Evolutionary conservation across 345 rosid genomes (phyloP).

Genomic region (Psidium friedrichsthalianum): DNA sequence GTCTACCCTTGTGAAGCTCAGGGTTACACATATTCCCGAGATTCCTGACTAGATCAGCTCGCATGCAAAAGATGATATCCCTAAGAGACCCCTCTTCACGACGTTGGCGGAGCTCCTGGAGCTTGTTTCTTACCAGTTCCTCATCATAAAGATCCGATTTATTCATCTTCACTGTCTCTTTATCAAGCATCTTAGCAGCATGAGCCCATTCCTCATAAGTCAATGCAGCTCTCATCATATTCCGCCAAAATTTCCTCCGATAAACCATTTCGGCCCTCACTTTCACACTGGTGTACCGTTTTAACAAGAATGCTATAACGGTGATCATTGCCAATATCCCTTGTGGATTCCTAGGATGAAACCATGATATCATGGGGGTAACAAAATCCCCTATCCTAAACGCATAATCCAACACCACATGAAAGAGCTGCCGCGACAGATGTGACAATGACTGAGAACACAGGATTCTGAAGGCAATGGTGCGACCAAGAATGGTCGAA

Average conservation of each 20-base stretch:
- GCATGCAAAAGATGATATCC: conserved; percentile 93
- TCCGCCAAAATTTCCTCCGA: conserved; percentile 94
- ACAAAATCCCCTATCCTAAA: conserved; percentile 28
- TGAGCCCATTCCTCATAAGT: conserved; percentile 98
- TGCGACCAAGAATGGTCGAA: conserved; percentile 62
- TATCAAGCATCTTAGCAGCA: conserved; percentile 96
- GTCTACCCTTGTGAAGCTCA: conserved; percentile 94
- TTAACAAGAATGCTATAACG: conserved; percentile 65
- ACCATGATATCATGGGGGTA: conserved; percentile 63
- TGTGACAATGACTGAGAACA: conserved; percentile 69
- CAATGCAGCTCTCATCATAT: conserved; percentile 89
- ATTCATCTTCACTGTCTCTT: conserved; percentile 65
- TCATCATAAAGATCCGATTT: conserved; percentile 74
- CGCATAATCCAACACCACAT: conserved; percentile 22
- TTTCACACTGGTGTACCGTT: conserved; percentile 73
- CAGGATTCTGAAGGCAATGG: conserved; percentile 72
- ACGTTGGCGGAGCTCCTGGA: conserved; percentile 71
- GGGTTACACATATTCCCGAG: conserved; percentile 98
- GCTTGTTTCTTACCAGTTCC: conserved; percentile 82
- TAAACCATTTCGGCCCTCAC: conserved; percentile 84
- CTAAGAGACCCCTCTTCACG: conserved; percentile 83
- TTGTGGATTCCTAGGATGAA: conserved; percentile 91
- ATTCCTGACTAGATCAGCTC: conserved; percentile 91
- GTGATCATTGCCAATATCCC: conserved; percentile 91
- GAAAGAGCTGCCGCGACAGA: conserved; percentile 43